A percentile compares a stretch with the other conserved stretches of the same genome.
phyloP scores from a whole-genome alignment of 768 basidiomycete species.

The Austroboletus eburneus region DNA sequence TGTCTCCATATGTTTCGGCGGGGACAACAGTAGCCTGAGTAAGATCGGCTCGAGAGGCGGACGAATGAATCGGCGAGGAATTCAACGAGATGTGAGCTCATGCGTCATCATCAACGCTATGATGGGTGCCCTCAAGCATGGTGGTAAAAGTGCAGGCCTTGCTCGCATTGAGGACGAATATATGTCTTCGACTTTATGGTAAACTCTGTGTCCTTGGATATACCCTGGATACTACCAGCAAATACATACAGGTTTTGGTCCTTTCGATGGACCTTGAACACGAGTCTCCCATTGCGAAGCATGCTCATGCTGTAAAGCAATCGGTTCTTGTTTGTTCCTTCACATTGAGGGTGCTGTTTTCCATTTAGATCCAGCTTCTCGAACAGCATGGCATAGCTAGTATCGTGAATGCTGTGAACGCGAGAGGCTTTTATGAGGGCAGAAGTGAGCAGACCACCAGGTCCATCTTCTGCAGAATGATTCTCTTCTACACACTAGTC shows the following conservation, averaged over 20 bases:
- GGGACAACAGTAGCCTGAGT: conserved; percentile 9
- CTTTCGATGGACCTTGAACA: conserved; percentile 13
- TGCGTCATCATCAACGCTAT: conserved; percentile 1
- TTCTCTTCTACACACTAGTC: conserved; percentile 13
- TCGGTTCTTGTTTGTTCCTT: conserved; percentile 13
- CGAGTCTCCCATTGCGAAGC: conserved; percentile 7
- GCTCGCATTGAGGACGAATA: conserved; percentile 8
- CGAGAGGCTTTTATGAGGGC: conserved; percentile 16
- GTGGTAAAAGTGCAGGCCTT: conserved; percentile 12
- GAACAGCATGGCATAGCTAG: conserved; percentile 11
- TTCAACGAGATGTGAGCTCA: conserved; percentile 12
- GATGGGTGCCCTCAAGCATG: conserved; percentile 8
- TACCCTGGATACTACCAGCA: conserved; percentile 17
- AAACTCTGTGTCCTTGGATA: conserved; percentile 14
- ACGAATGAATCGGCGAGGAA: conserved; percentile 8
- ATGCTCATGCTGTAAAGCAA: conserved; percentile 20
- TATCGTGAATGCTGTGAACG: conserved; percentile 6
- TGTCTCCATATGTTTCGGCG: conserved; percentile 6
- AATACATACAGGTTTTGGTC: conserved; percentile 7
- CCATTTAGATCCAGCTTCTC: conserved; percentile 10
- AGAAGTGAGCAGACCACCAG: conserved; percentile 18
- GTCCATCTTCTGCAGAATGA: neutral
- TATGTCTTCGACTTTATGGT: neutral
- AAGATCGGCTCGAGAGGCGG: neutral
- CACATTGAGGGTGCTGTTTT: conserved; percentile 17